Conservation (phyloP, 179 eudicot species). For the Spergularia azorica region DNA sequence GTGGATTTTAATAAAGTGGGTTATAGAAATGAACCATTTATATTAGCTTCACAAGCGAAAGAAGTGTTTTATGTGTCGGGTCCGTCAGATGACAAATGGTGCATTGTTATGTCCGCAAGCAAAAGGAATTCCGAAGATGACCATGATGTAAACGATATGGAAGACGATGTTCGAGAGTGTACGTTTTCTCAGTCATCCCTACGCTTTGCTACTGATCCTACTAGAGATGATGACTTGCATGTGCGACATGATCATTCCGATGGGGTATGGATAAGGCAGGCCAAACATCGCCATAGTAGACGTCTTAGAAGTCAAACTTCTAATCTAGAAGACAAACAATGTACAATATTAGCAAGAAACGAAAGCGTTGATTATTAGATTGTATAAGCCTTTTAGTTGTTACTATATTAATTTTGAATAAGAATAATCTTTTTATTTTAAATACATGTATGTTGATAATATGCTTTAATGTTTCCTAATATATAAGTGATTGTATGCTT, state of each 20-base stretch:
- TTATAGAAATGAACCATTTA: not conserved
- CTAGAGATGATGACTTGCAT: not conserved
- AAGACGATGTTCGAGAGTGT: not conserved
- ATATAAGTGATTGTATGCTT: too few species aligned
- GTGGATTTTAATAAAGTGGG: not conserved
- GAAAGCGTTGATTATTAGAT: not conserved
- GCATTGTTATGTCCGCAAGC: not conserved
- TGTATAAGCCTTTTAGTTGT: too few species aligned
- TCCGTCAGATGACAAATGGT: not conserved
- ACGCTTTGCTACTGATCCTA: not conserved
- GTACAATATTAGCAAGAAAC: not conserved
- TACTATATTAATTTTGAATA: too few species aligned
- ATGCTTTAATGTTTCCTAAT: too few species aligned
- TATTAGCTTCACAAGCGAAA: not conserved
- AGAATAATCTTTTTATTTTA: too few species aligned
- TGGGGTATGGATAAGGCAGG: not conserved
- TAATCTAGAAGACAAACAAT: not conserved
- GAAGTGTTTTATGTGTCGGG: not conserved
- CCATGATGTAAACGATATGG: not conserved
- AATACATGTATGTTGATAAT: too few species aligned
- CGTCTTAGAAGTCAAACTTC: not conserved
- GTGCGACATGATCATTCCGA: not conserved
- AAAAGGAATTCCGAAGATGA: not conserved
- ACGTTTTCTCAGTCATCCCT: not conserved
- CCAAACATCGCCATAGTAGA: not conserved